These are phyloP conservation scores for Lactarius sp. DNA, from an alignment of 768 basidiomycete species.

Conservation along the genomic window DNA sequence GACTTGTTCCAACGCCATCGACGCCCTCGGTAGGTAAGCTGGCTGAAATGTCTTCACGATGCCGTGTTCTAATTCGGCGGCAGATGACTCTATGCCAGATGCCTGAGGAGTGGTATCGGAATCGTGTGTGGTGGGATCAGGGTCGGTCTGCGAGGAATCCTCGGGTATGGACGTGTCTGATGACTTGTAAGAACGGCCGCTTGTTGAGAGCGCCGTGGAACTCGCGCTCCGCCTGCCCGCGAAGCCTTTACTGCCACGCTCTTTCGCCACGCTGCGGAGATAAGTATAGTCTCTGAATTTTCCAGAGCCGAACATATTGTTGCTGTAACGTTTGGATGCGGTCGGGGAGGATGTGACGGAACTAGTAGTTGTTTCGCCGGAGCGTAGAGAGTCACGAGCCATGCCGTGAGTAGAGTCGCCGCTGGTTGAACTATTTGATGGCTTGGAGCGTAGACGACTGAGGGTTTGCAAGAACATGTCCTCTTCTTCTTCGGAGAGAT, in stretches of 20 bases:
- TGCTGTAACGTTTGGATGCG: slow-evolving; percentile 71
- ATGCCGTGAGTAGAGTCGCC: slow-evolving; percentile 18
- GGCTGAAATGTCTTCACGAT: slow-evolving; percentile 49
- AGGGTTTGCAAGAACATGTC: slow-evolving; percentile 78
- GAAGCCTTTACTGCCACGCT: slow-evolving; percentile 35
- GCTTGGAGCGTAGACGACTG: slow-evolving; percentile 44
- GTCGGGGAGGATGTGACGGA: slow-evolving; percentile 35
- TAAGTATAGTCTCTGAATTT: slow-evolving; percentile 71
- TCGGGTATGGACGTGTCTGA: slow-evolving; percentile 21
- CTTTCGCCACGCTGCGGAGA: slow-evolving; percentile 48
- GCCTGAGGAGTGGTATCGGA: slow-evolving; percentile 13
- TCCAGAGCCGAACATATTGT: slow-evolving; percentile 83
- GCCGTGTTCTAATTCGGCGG: slow-evolving; percentile 37
- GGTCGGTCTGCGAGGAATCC: slow-evolving; percentile 11
- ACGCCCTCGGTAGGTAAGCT: slow-evolving; percentile 55
- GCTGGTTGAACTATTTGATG: slow-evolving; percentile 27
- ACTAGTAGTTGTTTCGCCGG: slow-evolving; percentile 35
- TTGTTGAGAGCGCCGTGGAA: slow-evolving; percentile 17
- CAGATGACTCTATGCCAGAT: slow-evolving; percentile 28
- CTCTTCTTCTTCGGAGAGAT: slow-evolving; percentile 78
- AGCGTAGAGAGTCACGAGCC: slow-evolving; percentile 25
- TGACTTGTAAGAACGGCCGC: slow-evolving; percentile 8
- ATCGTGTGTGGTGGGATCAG: slow-evolving; percentile 15
- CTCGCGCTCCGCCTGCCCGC: slow-evolving; percentile 34
- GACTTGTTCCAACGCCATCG: slow-evolving; percentile 68